Evolutionary conservation across 2,329 filamentous ascomycete genomes (phyloP).

Genomic region (Colletotrichum plurivorum): DNA sequence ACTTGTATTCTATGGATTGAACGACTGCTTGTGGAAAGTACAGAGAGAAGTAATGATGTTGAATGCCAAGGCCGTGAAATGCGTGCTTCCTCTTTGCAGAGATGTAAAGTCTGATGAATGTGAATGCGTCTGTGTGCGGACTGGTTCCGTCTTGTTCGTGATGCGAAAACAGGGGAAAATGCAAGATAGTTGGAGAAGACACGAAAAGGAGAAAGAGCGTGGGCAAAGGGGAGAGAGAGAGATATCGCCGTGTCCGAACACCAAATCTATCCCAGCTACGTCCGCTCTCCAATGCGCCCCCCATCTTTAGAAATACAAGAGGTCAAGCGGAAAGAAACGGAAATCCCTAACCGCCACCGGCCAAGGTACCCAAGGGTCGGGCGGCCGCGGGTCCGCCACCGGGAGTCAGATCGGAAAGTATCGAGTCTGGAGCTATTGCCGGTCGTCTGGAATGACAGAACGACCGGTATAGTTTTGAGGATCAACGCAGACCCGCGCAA

Average conservation of each 20-base stretch:
- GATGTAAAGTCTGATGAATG: conserved; percentile 12
- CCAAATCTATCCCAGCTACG: not conserved
- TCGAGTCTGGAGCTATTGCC: no score
- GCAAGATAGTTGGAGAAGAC: not conserved
- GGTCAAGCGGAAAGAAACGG: no score
- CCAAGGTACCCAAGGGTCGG: no score
- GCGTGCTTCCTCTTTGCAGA: conserved; percentile 13
- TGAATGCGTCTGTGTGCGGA: not conserved
- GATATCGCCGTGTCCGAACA: not conserved
- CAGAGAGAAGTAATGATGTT: conserved; percentile 6
- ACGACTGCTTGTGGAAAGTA: not conserved
- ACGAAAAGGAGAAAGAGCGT: not conserved
- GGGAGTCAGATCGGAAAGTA: no score
- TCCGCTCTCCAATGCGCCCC: no score
- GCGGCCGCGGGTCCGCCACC: no score
- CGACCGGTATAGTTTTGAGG: no score
- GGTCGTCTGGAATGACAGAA: no score
- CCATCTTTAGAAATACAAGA: no score
- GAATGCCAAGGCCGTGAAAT: not conserved
- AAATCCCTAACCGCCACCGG: no score
- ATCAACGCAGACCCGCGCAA: no score
- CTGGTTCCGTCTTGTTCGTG: conserved; percentile 1
- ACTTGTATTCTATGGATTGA: not conserved
- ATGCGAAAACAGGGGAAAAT: not conserved
- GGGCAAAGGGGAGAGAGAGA: not conserved